Evolutionary conservation across 176 grass and related monocot species (phyloP).

Genomic region (Dendrocalamus sinicus): DNA sequence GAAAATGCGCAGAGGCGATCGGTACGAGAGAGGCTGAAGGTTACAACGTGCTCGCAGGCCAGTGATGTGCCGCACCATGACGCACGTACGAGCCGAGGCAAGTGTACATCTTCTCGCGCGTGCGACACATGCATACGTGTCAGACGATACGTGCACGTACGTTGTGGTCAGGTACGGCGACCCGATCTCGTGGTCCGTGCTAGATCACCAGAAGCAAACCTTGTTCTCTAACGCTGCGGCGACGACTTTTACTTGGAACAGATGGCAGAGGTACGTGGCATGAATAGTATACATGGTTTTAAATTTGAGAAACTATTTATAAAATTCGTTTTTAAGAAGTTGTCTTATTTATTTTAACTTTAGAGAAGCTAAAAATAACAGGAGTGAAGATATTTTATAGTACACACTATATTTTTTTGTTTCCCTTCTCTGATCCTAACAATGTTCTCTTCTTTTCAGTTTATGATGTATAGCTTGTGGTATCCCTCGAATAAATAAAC

Average conservation of each 20-base stretch:
- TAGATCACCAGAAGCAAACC: too few relatives aligned
- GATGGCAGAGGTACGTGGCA: fast-evolving
- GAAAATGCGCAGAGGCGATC: neutral
- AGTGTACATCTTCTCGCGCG: neutral
- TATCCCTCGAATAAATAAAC: too few relatives aligned
- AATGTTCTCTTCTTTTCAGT: too few relatives aligned
- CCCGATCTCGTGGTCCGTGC: neutral
- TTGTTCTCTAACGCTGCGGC: too few relatives aligned
- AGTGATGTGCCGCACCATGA: neutral
- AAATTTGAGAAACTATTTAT: fast-evolving
- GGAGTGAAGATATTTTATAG: too few relatives aligned
- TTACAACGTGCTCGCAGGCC: neutral
- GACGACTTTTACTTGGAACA: too few relatives aligned
- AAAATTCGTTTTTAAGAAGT: too few relatives aligned
- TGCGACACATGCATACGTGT: neutral
- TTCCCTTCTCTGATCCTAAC: too few relatives aligned
- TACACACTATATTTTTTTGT: too few relatives aligned
- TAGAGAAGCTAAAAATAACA: too few relatives aligned
- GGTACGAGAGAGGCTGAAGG: neutral
- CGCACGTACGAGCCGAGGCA: neutral
- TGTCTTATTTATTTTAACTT: too few relatives aligned
- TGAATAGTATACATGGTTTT: fast-evolving
- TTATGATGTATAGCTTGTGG: too few relatives aligned
- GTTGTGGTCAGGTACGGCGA: neutral
- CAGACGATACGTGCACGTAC: neutral